These are phyloP conservation scores for Chiua virens DNA, from an alignment of 768 basidiomycete species.

Conservation along the genomic window DNA sequence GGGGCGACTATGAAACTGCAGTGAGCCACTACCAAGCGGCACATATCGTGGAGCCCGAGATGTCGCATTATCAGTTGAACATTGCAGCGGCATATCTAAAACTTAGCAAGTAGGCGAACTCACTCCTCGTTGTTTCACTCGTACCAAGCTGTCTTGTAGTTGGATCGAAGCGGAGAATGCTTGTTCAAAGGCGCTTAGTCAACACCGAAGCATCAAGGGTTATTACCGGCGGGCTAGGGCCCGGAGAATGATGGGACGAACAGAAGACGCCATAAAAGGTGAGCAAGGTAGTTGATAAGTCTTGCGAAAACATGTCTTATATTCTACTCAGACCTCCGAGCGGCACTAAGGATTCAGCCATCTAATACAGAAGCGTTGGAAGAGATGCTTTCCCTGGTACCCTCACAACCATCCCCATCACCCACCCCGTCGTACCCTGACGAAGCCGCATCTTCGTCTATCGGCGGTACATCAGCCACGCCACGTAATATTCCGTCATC, in stretches of 20 bases:
- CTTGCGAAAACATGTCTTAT: background rate
- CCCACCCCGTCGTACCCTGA: slow-evolving; percentile 14
- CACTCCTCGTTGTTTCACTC: slow-evolving; percentile 4
- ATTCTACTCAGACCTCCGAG: slow-evolving; percentile 51
- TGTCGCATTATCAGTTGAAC: slow-evolving; percentile 76
- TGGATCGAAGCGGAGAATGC: slow-evolving; percentile 74
- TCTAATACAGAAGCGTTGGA: slow-evolving; percentile 60
- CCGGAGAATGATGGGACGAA: slow-evolving; percentile 55
- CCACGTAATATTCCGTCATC: slow-evolving; percentile 11
- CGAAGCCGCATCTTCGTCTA: slow-evolving; percentile 30
- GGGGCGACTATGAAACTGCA: slow-evolving; percentile 55
- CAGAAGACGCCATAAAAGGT: slow-evolving; percentile 64
- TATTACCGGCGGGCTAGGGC: slow-evolving; percentile 71
- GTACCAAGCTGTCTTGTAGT: slow-evolving; percentile 37
- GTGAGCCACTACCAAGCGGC: slow-evolving; percentile 61
- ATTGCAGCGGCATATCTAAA: slow-evolving; percentile 75
- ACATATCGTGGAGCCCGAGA: slow-evolving; percentile 63
- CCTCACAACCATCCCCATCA: slow-evolving; percentile 15
- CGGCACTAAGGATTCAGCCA: slow-evolving; percentile 61
- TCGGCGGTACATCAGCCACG: slow-evolving; percentile 19
- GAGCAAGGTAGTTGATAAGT: background rate
- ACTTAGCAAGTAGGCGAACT: slow-evolving; percentile 55
- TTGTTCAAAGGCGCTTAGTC: slow-evolving; percentile 61
- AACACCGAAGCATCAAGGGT: slow-evolving; percentile 69
- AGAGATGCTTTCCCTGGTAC: slow-evolving; percentile 48